A percentile compares a stretch with the other conserved stretches of the same genome.
These are phyloP conservation scores for Cryoendolithus antarcticus DNA, from an alignment of 2,329 filamentous ascomycete species.

Conservation along the genomic window DNA sequence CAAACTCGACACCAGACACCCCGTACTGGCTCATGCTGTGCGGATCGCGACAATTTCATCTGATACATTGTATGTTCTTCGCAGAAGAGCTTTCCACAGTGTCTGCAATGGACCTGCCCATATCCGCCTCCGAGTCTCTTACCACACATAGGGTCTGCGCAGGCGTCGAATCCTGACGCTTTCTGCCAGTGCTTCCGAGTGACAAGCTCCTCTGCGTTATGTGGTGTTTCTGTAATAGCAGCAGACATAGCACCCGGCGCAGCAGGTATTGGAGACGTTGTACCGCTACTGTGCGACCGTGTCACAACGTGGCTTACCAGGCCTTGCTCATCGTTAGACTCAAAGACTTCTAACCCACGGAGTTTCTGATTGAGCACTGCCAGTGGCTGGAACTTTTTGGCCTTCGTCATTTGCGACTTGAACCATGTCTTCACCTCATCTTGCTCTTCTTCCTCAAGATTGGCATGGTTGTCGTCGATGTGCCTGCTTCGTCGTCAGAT, in stretches of 20 bases:
- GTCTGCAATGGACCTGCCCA: constrained; percentile 82
- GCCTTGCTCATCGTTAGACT: constrained; percentile 61
- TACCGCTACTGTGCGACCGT: not conserved
- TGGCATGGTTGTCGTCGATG: constrained; percentile 80
- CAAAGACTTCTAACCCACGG: constrained; percentile 83
- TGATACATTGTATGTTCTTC: constrained; percentile 99
- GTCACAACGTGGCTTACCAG: no score
- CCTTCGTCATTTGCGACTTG: constrained; percentile 84
- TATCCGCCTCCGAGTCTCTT: constrained; percentile 66
- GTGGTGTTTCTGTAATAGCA: constrained; percentile 20
- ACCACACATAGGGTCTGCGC: constrained; percentile 77
- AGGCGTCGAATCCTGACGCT: constrained; percentile 59
- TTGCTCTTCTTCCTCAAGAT: constrained; percentile 76
- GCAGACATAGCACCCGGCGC: constrained; percentile 19
- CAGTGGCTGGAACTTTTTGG: constrained; percentile 83
- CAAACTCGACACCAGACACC: constrained; percentile 92
- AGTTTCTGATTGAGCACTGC: constrained; percentile 88
- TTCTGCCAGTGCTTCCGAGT: constrained; percentile 83
- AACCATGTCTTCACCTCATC: constrained; percentile 97
- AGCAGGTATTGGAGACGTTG: constrained; percentile 2
- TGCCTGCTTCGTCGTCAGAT: constrained; percentile 38
- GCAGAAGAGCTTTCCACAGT: constrained; percentile 87
- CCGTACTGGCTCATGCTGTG: constrained; percentile 76
- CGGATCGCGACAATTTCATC: constrained; percentile 88
- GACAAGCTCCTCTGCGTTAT: constrained; percentile 82